Percentiles rank a stretch among this genome's conserved stretches.
phyloP scores from a whole-genome alignment of 768 basidiomycete species.

The Macrolepiota albuminosa region DNA sequence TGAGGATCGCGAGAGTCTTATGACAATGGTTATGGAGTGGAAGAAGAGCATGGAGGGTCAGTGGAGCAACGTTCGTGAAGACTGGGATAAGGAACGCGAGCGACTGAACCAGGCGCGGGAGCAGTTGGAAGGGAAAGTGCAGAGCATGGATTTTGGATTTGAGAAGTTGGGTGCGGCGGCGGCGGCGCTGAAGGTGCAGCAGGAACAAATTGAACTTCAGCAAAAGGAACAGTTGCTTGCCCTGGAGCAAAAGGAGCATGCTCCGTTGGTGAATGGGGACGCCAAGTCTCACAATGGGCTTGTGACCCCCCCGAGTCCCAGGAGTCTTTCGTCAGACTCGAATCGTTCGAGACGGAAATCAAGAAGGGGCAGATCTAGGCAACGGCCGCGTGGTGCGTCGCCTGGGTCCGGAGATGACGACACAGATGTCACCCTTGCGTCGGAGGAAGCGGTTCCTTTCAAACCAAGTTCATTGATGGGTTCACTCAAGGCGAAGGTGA shows the following conservation, averaged over 20 bases:
- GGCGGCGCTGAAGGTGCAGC: slow-evolving; percentile 10
- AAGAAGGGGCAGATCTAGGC: slow-evolving; percentile 22
- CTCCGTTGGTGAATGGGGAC: slow-evolving; percentile 31
- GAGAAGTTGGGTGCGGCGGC: slow-evolving; percentile 34
- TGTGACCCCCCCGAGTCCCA: slow-evolving; percentile 73
- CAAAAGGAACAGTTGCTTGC: slow-evolving; percentile 16
- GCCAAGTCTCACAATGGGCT: slow-evolving; percentile 39
- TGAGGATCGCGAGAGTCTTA: slow-evolving; percentile 44
- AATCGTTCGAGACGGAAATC: slow-evolving; percentile 39
- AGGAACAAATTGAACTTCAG: slow-evolving; percentile 17
- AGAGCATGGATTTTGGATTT: slow-evolving; percentile 49
- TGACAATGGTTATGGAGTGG: slow-evolving; percentile 62
- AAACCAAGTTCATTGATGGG: slow-evolving; percentile 1
- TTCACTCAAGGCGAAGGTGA: slow-evolving; percentile 6
- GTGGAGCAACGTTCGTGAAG: slow-evolving; percentile 73
- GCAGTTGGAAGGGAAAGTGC: slow-evolving; percentile 71
- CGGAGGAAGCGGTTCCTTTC: slow-evolving; percentile 29
- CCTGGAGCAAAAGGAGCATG: slow-evolving; percentile 4
- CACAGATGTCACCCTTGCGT: slow-evolving; percentile 25
- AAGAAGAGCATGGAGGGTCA: slow-evolving; percentile 74
- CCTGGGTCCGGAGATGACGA: slow-evolving; percentile 17
- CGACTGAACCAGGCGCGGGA: slow-evolving; percentile 67
- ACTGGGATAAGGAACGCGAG: slow-evolving; percentile 80
- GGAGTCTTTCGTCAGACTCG: slow-evolving; percentile 66
- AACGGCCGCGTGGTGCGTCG: slow-evolving; percentile 18